A percentile compares a stretch with the other conserved stretches of the same genome.
These are phyloP conservation scores for Trichosporon faecale DNA, from an alignment of 1,284 basidiomycete genomes.

Conservation along the genomic window DNA sequence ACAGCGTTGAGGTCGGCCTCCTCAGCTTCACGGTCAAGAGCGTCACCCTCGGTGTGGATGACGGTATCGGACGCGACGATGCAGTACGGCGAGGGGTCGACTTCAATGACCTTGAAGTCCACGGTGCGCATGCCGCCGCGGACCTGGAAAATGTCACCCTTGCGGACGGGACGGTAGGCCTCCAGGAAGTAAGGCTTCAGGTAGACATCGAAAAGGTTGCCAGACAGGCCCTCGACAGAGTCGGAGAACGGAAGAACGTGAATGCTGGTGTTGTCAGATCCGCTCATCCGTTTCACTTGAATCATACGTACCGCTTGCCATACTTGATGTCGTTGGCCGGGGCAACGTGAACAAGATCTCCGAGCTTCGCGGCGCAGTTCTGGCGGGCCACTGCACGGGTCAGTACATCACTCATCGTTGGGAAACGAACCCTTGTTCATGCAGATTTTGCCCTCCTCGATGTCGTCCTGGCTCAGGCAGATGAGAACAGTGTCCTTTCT, in stretches of 20 bases:
- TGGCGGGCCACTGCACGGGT: constrained; percentile 78
- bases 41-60: constrained; percentile 77
- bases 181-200: constrained; percentile 99
- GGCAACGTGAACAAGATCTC: constrained; percentile 92
- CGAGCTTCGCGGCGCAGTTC: constrained; percentile 96
- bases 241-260: constrained; percentile 98
- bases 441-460: constrained; percentile 96
- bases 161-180: constrained; percentile 54
- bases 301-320: constrained; percentile 68
- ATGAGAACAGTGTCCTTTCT: constrained; percentile 93
- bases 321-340: constrained; percentile 98
- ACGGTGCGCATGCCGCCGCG: constrained; percentile 96
- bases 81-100: constrained; percentile 48
- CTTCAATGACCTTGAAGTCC: constrained; percentile 78
- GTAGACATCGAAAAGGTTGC: constrained; percentile 98
- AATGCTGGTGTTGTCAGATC: constrained; percentile 53
- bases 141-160: constrained; percentile 93
- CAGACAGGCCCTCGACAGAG: constrained; percentile 92
- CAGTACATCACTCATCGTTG: not conserved
- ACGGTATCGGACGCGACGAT: constrained; percentile 49
- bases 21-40: constrained; percentile 98
- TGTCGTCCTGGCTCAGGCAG: constrained; percentile 88
- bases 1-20: constrained; percentile 95
- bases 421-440: constrained; percentile 74
- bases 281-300: not conserved